phyloP scores from a whole-genome alignment of 106 monocot genomes.

The Gastrodia elata region DNA sequence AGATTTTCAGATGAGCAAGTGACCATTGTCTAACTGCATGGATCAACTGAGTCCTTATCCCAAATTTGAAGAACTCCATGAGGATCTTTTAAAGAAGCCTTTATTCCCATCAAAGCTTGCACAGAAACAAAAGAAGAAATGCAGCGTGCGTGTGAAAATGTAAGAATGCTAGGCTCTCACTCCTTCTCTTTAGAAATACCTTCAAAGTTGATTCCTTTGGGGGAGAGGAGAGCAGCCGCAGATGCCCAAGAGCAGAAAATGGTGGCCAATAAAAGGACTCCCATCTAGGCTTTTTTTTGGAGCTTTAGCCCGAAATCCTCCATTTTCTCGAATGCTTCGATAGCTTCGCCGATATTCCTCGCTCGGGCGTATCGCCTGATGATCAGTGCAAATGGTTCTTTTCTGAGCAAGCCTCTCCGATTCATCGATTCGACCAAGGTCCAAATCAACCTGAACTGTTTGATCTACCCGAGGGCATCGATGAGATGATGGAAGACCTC shows the following conservation, averaged over 20 bases:
- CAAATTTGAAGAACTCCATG: conserved; percentile 37
- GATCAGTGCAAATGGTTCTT: conserved; percentile 61
- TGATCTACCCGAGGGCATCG: conserved; percentile 89
- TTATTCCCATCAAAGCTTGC: conserved; percentile 45
- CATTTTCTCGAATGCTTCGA: conserved; percentile 70
- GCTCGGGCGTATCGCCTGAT: conserved; percentile 68
- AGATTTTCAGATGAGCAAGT: conserved; percentile 39
- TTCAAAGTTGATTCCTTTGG: conserved; percentile 46
- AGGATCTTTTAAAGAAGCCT: conserved; percentile 31
- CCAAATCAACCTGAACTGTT: conserved; percentile 81
- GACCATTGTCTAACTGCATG: conserved; percentile 54
- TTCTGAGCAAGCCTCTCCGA: conserved; percentile 26
- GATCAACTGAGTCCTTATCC: conserved; percentile 52
- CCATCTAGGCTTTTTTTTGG: too few relatives aligned
- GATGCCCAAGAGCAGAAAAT: conserved; percentile 16
- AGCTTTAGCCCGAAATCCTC: conserved; percentile 32
- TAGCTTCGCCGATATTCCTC: conserved; percentile 57
- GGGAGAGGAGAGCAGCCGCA: conserved; percentile 29
- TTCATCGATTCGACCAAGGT: conserved; percentile 63
- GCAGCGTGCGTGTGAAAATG: background rate
- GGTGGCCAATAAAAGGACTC: conserved; percentile 11
- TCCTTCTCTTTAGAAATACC: conserved; percentile 11
- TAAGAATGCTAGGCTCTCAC: too few relatives aligned
- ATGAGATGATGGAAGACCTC: conserved; percentile 62
- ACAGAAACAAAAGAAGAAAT: conserved; percentile 15